Conservation (phyloP, 2,329 filamentous ascomycete species). For the Alternaria sp. region DNA sequence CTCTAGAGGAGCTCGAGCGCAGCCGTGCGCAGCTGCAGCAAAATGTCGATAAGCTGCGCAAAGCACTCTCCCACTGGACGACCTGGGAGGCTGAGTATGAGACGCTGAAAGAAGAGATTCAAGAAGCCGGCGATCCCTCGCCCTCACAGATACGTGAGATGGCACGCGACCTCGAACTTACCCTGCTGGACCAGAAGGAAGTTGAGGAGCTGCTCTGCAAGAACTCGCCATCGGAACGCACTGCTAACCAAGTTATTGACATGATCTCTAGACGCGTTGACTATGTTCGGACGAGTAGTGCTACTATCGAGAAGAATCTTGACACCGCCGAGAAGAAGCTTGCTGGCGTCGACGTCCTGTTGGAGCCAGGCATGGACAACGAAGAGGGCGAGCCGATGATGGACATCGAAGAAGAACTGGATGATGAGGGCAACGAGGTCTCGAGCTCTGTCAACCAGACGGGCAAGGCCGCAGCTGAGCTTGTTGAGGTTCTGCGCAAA, state of each 20-base stretch:
- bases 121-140: constrained; percentile 49
- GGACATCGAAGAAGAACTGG: constrained; percentile 91
- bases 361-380: constrained; percentile 69
- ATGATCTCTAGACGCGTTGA: constrained; percentile 80
- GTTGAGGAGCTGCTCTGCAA: constrained; percentile 63
- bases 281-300: constrained; percentile 85
- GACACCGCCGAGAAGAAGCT: constrained; percentile 74
- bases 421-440: constrained; percentile 87
- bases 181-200: constrained; percentile 70
- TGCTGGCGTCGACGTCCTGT: constrained; percentile 63
- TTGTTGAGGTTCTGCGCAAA: constrained; percentile 78
- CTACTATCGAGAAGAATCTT: constrained; percentile 77
- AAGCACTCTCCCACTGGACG: constrained; percentile 86
- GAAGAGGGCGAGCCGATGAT: constrained; percentile 80
- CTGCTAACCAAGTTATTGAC: constrained; percentile 70
- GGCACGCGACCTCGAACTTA: constrained; percentile 68
- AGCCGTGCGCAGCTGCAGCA: constrained; percentile 79
- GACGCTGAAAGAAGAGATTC: constrained; percentile 82
- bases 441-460: constrained; percentile 64
- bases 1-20: constrained; percentile 74
- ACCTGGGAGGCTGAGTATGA: constrained; percentile 94
- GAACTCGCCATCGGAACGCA: constrained; percentile 57
- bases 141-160: constrained; percentile 53
- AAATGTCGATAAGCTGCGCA: constrained; percentile 76
- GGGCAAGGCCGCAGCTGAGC: constrained; percentile 70